Conservation (phyloP, 768 basidiomycete species). For the Hortiboletus flavorubellus region DNA sequence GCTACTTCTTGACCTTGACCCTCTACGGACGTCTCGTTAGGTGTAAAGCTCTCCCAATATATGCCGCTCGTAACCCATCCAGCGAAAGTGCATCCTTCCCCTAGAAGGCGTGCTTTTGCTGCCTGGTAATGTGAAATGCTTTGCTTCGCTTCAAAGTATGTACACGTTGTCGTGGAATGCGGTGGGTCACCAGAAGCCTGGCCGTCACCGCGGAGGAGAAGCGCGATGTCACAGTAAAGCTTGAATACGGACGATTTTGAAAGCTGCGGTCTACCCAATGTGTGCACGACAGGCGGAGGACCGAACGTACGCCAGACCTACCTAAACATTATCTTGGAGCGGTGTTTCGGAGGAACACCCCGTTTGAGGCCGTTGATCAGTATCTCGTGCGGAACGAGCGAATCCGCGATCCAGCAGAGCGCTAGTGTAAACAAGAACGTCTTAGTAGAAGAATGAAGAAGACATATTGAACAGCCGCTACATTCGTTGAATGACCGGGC, state of each 20-base stretch:
- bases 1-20: background rate
- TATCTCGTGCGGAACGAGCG: slow-evolving; percentile 48
- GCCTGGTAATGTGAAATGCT: slow-evolving; percentile 43
- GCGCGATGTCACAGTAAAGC: slow-evolving; percentile 36
- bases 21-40: background rate
- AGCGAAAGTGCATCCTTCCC: slow-evolving; percentile 44
- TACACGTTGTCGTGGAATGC: slow-evolving; percentile 21
- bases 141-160: slow-evolving; percentile 48
- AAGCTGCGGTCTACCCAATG: slow-evolving; percentile 42
- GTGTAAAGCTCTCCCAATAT: slow-evolving; percentile 51
- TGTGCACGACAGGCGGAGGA: background rate
- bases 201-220: slow-evolving; percentile 10
- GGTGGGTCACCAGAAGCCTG: slow-evolving; percentile 9
- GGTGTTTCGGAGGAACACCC: slow-evolving; percentile 70
- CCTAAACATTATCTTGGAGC: slow-evolving; percentile 62
- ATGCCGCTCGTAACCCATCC: slow-evolving; percentile 62
- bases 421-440: slow-evolving; percentile 39
- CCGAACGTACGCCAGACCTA: slow-evolving; percentile 23
- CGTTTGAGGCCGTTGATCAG: slow-evolving; percentile 79
- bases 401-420: slow-evolving; percentile 65
- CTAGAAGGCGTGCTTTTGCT: slow-evolving; percentile 48
- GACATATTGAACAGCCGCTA: slow-evolving; percentile 27
- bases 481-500: slow-evolving; percentile 67
- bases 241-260: slow-evolving; percentile 54
- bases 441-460: background rate